phyloP scores from a whole-genome alignment of 2,329 filamentous ascomycete genomes.

The Zymoseptoria pseudotritici region DNA sequence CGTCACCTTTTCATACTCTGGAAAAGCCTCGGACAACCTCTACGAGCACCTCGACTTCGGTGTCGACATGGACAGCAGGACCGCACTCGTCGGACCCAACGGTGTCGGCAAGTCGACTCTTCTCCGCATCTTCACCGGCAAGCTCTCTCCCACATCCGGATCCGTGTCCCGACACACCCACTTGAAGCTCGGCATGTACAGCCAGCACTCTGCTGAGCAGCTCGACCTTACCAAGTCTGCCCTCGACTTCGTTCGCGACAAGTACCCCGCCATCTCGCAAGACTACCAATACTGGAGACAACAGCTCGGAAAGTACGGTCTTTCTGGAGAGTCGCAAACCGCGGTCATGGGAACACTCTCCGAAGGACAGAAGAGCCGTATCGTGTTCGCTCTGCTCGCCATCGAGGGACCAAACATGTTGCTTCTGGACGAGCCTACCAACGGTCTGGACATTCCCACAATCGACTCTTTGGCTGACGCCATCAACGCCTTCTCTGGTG shows the following conservation, averaged over 20 bases:
- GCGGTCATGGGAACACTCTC: conserved; percentile 96
- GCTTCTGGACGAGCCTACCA: conserved; percentile 95
- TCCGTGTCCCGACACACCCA: conserved; percentile 88
- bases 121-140: conserved; percentile 91
- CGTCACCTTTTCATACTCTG: conserved; percentile 97
- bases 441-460: conserved; percentile 97
- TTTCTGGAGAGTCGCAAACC: conserved; percentile 88
- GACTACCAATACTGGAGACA: conserved; percentile 99
- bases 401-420: conserved; percentile 98
- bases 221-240: conserved; percentile 96
- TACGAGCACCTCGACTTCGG: conserved; percentile 96
- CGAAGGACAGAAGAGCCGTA: conserved; percentile 95
- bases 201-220: conserved; percentile 96
- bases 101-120: conserved; percentile 98
- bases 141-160: conserved; percentile 77
- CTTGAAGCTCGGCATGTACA: conserved; percentile 97
- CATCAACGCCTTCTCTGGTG: conserved; percentile 91
- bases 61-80: conserved; percentile 99
- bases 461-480: conserved; percentile 96
- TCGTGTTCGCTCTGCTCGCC: conserved; percentile 91
- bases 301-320: conserved; percentile 89
- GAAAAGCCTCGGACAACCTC: conserved; percentile 78
- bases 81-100: conserved; percentile 92
- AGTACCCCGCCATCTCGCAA: conserved; percentile 80
- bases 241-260: conserved; percentile 95